Percentiles rank a stretch among this genome's conserved stretches.
Evolutionary conservation across 768 basidiomycete genomes (phyloP).

Genomic region (Pulveroboletus sp.): DNA sequence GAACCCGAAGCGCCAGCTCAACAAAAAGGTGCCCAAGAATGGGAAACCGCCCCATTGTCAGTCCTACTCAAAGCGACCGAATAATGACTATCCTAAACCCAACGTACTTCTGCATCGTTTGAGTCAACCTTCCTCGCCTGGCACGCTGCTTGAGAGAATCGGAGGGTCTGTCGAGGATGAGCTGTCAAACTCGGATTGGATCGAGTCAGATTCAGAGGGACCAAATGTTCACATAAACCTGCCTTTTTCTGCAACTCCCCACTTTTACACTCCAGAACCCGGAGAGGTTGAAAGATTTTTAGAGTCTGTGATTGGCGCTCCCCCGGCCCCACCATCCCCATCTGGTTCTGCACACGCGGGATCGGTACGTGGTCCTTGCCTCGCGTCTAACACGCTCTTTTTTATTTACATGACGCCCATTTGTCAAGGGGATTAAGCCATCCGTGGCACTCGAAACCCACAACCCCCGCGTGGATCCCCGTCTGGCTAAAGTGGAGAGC

Average conservation of each 20-base stretch:
- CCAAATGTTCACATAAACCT: neutral
- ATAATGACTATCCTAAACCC: neutral
- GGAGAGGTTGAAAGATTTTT: slow-evolving; percentile 25
- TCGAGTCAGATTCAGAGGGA: slow-evolving; percentile 3
- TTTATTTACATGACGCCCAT: slow-evolving; percentile 4
- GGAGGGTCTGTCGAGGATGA: slow-evolving; percentile 1
- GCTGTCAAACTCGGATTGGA: slow-evolving; percentile 1
- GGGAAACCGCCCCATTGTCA: slow-evolving; percentile 3
- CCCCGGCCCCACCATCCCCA: neutral
- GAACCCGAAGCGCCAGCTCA: neutral
- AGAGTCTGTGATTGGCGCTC: slow-evolving; percentile 22
- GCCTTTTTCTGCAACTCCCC: slow-evolving; percentile 6
- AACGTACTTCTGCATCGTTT: slow-evolving; percentile 12
- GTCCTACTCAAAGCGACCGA: neutral
- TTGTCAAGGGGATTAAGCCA: slow-evolving; percentile 7
- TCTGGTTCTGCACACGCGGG: neutral
- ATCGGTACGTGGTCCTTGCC: slow-evolving; percentile 20
- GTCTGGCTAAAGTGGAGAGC: slow-evolving; percentile 2
- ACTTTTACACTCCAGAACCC: slow-evolving; percentile 18
- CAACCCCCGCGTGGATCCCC: slow-evolving; percentile 6
- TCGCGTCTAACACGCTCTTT: neutral
- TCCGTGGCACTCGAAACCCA: slow-evolving; percentile 14
- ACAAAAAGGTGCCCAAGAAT: slow-evolving; percentile 7
- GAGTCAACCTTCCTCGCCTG: slow-evolving; percentile 9
- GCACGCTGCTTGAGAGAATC: slow-evolving; percentile 21